phyloP scores from a whole-genome alignment of 345 rosid genomes.

The Lepidium africanum region DNA sequence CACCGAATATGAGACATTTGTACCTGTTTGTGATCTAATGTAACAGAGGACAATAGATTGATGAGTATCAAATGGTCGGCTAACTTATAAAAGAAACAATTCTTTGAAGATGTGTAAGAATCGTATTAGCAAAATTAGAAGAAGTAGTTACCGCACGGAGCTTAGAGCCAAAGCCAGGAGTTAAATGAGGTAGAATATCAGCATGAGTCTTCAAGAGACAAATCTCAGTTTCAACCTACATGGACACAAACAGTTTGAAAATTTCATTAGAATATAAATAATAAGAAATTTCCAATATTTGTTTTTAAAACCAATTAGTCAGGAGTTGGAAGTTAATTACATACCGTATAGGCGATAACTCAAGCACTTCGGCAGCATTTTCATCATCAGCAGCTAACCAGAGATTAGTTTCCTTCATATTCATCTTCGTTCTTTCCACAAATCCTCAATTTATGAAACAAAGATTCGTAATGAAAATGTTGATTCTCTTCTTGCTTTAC shows the following conservation, averaged over 20 bases:
- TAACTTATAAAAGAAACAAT: not conserved
- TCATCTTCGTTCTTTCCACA: too few relatives aligned
- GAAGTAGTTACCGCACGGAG: conserved; percentile 55
- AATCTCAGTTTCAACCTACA: conserved; percentile 93
- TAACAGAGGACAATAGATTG: not conserved
- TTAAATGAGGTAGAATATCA: conserved; percentile 90
- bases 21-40: conserved; percentile 76
- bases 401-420: conserved; percentile 66
- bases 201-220: conserved; percentile 94
- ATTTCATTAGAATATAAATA: not conserved
- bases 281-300: not conserved
- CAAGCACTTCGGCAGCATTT: conserved; percentile 80
- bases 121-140: not conserved
- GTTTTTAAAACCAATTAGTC: too few relatives aligned
- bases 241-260: not conserved
- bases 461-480: too few relatives aligned
- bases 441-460: too few relatives aligned
- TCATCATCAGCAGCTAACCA: conserved; percentile 96
- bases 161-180: conserved; percentile 80
- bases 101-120: not conserved
- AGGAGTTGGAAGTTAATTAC: not conserved
- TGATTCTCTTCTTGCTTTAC: too few relatives aligned
- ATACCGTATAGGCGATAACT: conserved; percentile 77
- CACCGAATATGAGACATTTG: conserved; percentile 85
- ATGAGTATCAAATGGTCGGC: not conserved